Conservation (phyloP, 192 early-diverging fungal species). For the Dissophora globulifera region DNA sequence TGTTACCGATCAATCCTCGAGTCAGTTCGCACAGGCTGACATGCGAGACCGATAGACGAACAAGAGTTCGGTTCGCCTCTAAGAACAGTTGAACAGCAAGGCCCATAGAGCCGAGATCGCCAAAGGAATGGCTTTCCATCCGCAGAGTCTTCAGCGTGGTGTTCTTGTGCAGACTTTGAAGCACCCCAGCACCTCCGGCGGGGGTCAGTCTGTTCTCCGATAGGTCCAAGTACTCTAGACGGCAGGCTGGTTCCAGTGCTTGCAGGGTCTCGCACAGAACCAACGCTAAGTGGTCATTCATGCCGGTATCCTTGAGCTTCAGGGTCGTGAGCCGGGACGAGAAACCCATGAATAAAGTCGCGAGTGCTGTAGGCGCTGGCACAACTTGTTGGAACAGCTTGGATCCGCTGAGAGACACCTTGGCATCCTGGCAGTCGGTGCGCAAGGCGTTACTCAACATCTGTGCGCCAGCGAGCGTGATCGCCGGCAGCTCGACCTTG, state of each 20-base stretch:
- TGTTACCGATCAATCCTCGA: slow-evolving; percentile 1
- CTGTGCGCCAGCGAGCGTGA: slow-evolving; percentile 20
- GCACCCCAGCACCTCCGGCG: slow-evolving; percentile 12
- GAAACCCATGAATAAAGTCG: slow-evolving; percentile 7
- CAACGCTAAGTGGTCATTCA: slow-evolving; percentile 20
- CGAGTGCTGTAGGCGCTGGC: not conserved
- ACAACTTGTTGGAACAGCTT: slow-evolving; percentile 6
- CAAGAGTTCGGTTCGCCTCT: slow-evolving; percentile 11
- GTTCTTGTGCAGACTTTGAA: slow-evolving; percentile 5
- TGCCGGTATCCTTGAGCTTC: slow-evolving; percentile 10
- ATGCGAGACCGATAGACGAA: slow-evolving; percentile 31
- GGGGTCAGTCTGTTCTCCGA: slow-evolving; percentile 33
- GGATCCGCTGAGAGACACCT: slow-evolving; percentile 22
- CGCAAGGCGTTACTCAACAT: slow-evolving; percentile 1
- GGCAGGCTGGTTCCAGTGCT: not conserved
- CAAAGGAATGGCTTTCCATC: slow-evolving; percentile 35
- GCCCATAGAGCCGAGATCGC: slow-evolving; percentile 23
- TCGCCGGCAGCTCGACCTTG: slow-evolving; percentile 15
- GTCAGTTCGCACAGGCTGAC: slow-evolving; percentile 38
- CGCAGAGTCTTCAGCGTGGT: slow-evolving; percentile 4
- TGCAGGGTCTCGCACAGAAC: slow-evolving; percentile 14
- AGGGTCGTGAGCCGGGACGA: slow-evolving; percentile 19
- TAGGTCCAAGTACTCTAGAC: slow-evolving; percentile 24
- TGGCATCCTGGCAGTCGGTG: slow-evolving; percentile 5
- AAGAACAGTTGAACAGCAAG: slow-evolving; percentile 26